Conservation (phyloP, 1,284 basidiomycete species). For the Cutaneotrichosporon mucoides region DNA sequence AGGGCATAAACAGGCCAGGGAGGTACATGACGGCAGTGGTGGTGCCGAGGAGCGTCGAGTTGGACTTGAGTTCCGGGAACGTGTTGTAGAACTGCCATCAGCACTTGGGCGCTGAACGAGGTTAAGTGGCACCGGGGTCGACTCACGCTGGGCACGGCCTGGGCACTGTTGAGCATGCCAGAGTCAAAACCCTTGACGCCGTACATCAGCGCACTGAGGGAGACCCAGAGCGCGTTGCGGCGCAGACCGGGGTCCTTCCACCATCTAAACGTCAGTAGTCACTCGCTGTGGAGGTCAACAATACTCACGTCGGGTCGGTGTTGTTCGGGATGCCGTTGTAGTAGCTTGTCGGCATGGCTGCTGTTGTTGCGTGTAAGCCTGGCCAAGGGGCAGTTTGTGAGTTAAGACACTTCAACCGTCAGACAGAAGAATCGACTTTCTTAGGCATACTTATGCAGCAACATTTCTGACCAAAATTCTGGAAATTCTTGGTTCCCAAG, state of each 20-base stretch:
- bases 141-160: not conserved
- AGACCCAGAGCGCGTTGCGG: conserved; percentile 7
- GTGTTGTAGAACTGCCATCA: not conserved
- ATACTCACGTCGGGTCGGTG: conserved; percentile 2
- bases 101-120: no score
- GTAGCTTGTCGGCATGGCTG: not conserved
- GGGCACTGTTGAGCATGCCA: conserved; percentile 5
- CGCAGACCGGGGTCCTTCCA: conserved; percentile 10
- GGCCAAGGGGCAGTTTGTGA: not conserved
- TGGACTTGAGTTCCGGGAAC: conserved; percentile 3
- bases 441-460: not conserved
- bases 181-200: conserved; percentile 10
- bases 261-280: no score
- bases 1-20: conserved; percentile 1
- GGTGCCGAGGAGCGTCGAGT: conserved; percentile 6
- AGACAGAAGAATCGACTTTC: no score
- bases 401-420: no score
- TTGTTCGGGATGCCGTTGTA: conserved; percentile 12
- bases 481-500: no score
- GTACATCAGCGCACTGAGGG: conserved; percentile 7
- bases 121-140: no score
- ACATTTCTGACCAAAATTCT: no score
- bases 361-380: not conserved
- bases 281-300: no score
- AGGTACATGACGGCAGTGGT: conserved; percentile 10